Conservation (phyloP, 169 alveolate genomes). For the Cryptosporidium sp. region DNA sequence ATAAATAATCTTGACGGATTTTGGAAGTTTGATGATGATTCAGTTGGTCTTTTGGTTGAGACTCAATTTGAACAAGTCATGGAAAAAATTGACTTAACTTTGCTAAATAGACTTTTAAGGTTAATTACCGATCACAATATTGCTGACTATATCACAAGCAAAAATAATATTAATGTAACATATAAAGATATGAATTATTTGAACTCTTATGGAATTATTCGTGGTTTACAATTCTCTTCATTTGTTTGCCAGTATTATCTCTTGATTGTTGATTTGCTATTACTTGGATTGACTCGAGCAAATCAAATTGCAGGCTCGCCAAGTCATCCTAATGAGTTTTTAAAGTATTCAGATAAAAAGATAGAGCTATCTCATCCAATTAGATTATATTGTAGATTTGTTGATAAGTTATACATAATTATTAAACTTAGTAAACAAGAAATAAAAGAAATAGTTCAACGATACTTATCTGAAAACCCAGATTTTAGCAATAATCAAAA, state of each 20-base stretch:
- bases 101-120: conserved; percentile 96
- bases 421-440: conserved; percentile 95
- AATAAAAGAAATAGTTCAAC: conserved; percentile 95
- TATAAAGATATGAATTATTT: conserved; percentile 99
- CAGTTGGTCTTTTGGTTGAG: conserved; percentile 95
- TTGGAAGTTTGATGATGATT: conserved; percentile 96
- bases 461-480: conserved; percentile 99
- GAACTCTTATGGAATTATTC: conserved; percentile 97
- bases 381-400: conserved; percentile 96
- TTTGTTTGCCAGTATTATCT: conserved; percentile 96
- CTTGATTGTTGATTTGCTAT: conserved; percentile 84
- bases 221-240: conserved; percentile 98
- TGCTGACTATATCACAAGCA: conserved; percentile 99
- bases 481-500: conserved; percentile 99
- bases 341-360: conserved; percentile 93
- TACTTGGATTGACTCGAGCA: conserved; percentile 98
- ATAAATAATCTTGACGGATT: conserved; percentile 97
- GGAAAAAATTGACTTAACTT: conserved; percentile 98
- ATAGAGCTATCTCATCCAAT: conserved; percentile 98
- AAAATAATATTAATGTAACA: conserved; percentile 96
- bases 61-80: conserved; percentile 92
- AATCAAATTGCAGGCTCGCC: conserved; percentile 99
- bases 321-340: conserved; percentile 94
- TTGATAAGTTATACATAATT: conserved; percentile 94
- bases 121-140: conserved; percentile 99